Conservation (phyloP, 2,329 filamentous ascomycete species). For the Fonsecaea nubica region DNA sequence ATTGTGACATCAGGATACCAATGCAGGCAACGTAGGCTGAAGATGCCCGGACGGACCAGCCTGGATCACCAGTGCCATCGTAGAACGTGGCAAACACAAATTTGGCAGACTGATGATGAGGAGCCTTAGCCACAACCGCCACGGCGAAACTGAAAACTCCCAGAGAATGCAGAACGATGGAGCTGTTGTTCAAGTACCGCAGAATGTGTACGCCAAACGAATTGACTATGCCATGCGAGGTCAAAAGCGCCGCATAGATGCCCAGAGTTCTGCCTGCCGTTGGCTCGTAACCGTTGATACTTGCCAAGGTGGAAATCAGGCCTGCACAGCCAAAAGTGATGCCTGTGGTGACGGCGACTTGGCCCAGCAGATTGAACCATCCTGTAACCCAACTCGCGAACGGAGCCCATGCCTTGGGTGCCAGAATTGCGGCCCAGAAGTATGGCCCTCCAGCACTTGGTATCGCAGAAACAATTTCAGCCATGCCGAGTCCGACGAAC, state of each 20-base stretch:
- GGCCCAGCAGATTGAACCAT: conserved; percentile 58
- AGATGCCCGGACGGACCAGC: conserved; percentile 61
- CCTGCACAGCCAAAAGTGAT: conserved; percentile 56
- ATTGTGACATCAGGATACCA: conserved; percentile 62
- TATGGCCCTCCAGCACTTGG: conserved; percentile 66
- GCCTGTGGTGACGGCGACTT: conserved; percentile 58
- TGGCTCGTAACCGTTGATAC: conserved; percentile 53
- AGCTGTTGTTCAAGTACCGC: conserved; percentile 63
- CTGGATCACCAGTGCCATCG: conserved; percentile 60
- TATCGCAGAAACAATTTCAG: conserved; percentile 65
- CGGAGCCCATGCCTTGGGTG: conserved; percentile 55
- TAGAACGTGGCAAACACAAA: conserved; percentile 63
- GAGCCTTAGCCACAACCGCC: conserved; percentile 64
- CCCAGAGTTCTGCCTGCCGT: conserved; percentile 60
- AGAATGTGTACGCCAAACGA: conserved; percentile 64
- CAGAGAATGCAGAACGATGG: conserved; percentile 61
- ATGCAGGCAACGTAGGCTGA: conserved; percentile 63
- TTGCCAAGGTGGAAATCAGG: conserved; percentile 55
- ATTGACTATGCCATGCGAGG: conserved; percentile 63
- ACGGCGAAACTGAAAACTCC: conserved; percentile 62
- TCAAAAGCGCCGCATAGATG: conserved; percentile 65
- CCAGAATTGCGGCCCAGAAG: conserved; percentile 66
- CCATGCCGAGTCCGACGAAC: conserved; percentile 62
- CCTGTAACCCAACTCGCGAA: conserved; percentile 59
- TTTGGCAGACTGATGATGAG: conserved; percentile 61